These are phyloP conservation scores for Paraconiothyrium brasiliense DNA, from an alignment of 2,329 filamentous ascomycete species.

Conservation along the genomic window DNA sequence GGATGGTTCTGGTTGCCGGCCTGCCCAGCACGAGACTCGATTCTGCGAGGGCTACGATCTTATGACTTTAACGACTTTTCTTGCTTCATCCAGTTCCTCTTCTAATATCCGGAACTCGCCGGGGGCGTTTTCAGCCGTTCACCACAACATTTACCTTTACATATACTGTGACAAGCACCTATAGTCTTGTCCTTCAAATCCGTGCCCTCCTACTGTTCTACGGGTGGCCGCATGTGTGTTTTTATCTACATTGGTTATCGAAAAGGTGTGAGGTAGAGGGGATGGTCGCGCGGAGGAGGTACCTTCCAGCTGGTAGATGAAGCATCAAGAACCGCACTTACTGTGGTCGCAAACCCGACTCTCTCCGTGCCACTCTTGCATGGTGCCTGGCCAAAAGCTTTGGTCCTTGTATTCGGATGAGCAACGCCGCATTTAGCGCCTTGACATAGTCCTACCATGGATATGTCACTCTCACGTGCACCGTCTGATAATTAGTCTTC, in stretches of 20 bases:
- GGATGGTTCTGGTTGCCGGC: constrained; percentile 23
- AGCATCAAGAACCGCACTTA: not conserved
- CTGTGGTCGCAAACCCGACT: not conserved
- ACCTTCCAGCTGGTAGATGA: not conserved
- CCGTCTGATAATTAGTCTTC: not conserved
- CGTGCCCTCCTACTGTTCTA: constrained; percentile 2
- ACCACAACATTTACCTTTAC: constrained; percentile 21
- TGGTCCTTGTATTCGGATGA: too few relatives aligned
- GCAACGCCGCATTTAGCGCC: not conserved
- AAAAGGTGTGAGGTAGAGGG: not conserved
- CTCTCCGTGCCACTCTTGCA: not conserved
- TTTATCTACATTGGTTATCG: not conserved
- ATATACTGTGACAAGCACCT: constrained; percentile 15
- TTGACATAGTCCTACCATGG: not conserved
- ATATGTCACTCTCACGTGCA: not conserved
- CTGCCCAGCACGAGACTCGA: constrained; percentile 25
- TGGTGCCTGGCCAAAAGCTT: not conserved
- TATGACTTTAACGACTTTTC: constrained; percentile 45
- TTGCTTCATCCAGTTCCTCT: constrained; percentile 27
- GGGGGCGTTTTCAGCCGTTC: constrained; percentile 12
- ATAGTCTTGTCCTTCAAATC: constrained; percentile 4
- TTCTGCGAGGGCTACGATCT: constrained; percentile 37
- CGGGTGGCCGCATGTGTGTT: constrained; percentile 8
- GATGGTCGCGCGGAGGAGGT: not conserved
- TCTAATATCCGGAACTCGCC: constrained; percentile 22